Evolutionary conservation across 495 filamentous ascomycete species (phyloP).

Genomic region (Beverwykella pulmonaria): DNA sequence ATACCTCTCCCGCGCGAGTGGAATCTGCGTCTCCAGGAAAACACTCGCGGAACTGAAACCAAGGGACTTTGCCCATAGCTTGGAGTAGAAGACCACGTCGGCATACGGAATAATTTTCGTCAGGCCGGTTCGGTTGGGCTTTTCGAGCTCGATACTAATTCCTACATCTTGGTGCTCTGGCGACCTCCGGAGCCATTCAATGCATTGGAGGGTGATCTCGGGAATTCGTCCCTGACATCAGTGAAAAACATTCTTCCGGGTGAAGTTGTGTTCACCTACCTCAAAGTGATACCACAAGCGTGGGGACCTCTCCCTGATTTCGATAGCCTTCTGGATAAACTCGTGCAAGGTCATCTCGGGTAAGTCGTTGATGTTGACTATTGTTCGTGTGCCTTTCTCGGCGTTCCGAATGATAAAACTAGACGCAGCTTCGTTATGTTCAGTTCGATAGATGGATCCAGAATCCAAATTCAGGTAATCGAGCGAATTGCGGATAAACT

Average conservation of each 20-base stretch:
- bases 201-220: constrained; percentile 63
- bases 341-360: constrained; percentile 66
- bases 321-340: constrained; percentile 49
- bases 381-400: constrained; percentile 62
- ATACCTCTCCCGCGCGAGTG: constrained; percentile 52
- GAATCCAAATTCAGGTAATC: constrained; percentile 44
- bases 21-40: constrained; percentile 54
- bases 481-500: constrained; percentile 50
- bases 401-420: constrained; percentile 71
- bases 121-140: constrained; percentile 64
- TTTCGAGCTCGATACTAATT: constrained; percentile 73
- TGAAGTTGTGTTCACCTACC: constrained; percentile 51
- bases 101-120: constrained; percentile 63
- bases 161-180: constrained; percentile 48
- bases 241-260: background rate
- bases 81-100: constrained; percentile 72
- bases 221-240: constrained; percentile 65
- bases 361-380: constrained; percentile 70
- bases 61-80: constrained; percentile 66
- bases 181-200: constrained; percentile 56
- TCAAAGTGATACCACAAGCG: constrained; percentile 78
- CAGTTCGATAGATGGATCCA: constrained; percentile 61
- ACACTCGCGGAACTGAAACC: constrained; percentile 55
- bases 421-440: constrained; percentile 61
- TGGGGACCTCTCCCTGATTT: constrained; percentile 30